These are phyloP conservation scores for Teratosphaeria destructans DNA, from an alignment of 2,329 filamentous ascomycete genomes.

Conservation along the genomic window DNA sequence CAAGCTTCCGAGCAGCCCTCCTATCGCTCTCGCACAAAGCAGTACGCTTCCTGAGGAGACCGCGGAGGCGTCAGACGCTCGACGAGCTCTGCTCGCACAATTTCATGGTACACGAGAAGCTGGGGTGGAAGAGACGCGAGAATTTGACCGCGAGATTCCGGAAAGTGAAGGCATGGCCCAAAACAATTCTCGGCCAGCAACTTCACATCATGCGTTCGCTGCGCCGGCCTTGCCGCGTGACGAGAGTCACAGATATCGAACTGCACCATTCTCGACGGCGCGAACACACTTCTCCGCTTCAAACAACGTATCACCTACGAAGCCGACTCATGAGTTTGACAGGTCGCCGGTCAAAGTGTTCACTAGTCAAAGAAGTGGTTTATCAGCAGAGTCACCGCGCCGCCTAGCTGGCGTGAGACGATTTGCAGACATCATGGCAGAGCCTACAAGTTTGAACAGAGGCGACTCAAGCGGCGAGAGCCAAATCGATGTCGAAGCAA, in stretches of 20 bases:
- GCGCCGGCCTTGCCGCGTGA: background rate
- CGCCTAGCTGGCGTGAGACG: constrained; percentile 20
- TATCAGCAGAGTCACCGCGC: constrained; percentile 21
- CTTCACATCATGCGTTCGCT: background rate
- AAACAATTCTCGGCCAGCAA: background rate
- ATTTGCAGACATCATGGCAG: constrained; percentile 23
- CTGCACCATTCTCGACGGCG: constrained; percentile 25
- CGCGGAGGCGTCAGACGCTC: constrained; percentile 9
- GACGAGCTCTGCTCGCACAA: constrained; percentile 6
- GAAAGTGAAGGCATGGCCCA: constrained; percentile 20
- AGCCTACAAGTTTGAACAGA: constrained; percentile 13
- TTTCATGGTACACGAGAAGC: constrained; percentile 6
- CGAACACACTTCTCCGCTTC: constrained; percentile 26
- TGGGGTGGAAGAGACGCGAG: background rate
- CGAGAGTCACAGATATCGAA: constrained; percentile 10
- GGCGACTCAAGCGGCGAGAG: constrained; percentile 12
- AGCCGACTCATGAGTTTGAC: constrained; percentile 5
- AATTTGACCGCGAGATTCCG: constrained; percentile 13
- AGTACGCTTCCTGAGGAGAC: constrained; percentile 15
- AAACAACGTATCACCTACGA: constrained; percentile 14
- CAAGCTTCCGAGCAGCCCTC: constrained; percentile 26
- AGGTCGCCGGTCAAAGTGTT: constrained; percentile 12
- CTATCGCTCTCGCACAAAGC: constrained; percentile 8
- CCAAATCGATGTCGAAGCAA: constrained; percentile 23
- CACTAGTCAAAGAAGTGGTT: constrained; percentile 17